Percentiles rank a stretch among this genome's conserved stretches.
Evolutionary conservation across 352 stramenopile species (phyloP).

Genomic region (Pythium scleroteichum): DNA sequence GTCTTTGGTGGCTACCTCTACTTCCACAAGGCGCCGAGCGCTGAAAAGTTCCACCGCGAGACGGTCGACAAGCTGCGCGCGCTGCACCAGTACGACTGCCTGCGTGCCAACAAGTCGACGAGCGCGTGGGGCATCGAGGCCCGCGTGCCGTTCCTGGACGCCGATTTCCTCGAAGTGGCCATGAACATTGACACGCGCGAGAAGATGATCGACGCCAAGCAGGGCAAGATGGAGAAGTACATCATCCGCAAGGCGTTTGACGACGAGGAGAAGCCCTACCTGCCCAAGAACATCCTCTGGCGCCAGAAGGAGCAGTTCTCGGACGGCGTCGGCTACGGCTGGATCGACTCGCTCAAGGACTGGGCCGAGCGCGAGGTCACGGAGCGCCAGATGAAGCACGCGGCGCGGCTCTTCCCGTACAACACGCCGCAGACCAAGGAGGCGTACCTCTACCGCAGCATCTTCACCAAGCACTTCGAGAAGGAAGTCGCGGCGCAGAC

Average conservation of each 20-base stretch:
- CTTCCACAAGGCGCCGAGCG: conserved; percentile 99
- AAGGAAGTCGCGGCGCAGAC: conserved; percentile 96
- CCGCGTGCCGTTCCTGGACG: conserved; percentile 98
- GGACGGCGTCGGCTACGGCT: conserved; percentile 99
- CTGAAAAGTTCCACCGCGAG: conserved; percentile 90
- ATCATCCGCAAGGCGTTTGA: conserved; percentile 99
- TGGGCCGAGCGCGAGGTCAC: conserved; percentile 93
- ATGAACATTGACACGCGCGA: conserved; percentile 98
- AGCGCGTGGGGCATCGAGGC: conserved; percentile 98
- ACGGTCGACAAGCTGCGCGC: conserved; percentile 95
- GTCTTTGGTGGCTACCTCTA: conserved; percentile 99
- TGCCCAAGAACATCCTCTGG: conserved; percentile 98
- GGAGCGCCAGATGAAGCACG: conserved; percentile 96
- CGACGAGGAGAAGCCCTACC: conserved; percentile 96
- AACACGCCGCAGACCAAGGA: conserved; percentile 99
- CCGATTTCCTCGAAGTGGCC: conserved; percentile 96
- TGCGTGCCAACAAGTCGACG: conserved; percentile 99
- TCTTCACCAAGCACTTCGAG: conserved; percentile 99
- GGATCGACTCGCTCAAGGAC: conserved; percentile 98
- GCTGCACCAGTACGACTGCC: conserved; percentile 98
- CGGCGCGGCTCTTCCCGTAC: conserved; percentile 95
- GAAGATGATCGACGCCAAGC: conserved; percentile 95
- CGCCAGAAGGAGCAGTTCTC: conserved; percentile 99
- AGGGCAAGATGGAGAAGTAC: conserved; percentile 98
- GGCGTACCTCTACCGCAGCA: conserved; percentile 93